Conservation (phyloP, 1,284 basidiomycete species). For the Microbotryum saponariae region DNA sequence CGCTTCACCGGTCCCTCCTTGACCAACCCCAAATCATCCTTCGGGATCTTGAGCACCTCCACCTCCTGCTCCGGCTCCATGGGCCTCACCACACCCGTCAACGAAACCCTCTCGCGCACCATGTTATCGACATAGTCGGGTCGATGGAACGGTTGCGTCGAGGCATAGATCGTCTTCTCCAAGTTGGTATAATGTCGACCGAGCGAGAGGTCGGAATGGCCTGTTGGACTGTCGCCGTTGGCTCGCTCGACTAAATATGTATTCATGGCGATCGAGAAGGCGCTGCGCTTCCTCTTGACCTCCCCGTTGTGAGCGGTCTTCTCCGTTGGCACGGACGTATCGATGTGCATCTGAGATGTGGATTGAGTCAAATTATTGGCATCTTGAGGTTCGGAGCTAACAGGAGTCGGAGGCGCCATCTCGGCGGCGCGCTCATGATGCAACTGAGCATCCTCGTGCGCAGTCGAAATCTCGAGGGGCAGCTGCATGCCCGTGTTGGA, state of each 20-base stretch:
- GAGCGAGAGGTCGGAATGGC: not conserved
- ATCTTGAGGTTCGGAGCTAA: no score
- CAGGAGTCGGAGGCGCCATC: no score
- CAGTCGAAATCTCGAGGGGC: slow-evolving; percentile 5
- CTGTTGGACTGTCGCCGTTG: no score
- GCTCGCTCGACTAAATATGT: no score
- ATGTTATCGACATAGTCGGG: slow-evolving; percentile 46
- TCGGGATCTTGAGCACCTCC: slow-evolving; percentile 55
- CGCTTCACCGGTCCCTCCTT: slow-evolving; percentile 55
- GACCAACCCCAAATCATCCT: slow-evolving; percentile 51
- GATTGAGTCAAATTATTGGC: no score
- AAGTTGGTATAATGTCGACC: slow-evolving; percentile 6
- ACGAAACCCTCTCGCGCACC: slow-evolving; percentile 81
- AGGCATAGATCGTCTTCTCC: slow-evolving; percentile 34
- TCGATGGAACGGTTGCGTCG: slow-evolving; percentile 29
- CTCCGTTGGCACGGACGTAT: no score
- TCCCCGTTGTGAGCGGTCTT: no score
- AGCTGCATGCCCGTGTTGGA: slow-evolving; percentile 5
- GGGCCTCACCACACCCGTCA: slow-evolving; percentile 64
- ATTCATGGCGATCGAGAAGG: no score
- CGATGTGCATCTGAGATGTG: no score
- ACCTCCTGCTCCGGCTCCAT: slow-evolving; percentile 67
- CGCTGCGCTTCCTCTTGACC: no score
- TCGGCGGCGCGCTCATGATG: not conserved
- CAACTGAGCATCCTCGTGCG: slow-evolving; percentile 2